Conservation (phyloP, 2,329 filamentous ascomycete species). For the Xylariaceae sp. region DNA sequence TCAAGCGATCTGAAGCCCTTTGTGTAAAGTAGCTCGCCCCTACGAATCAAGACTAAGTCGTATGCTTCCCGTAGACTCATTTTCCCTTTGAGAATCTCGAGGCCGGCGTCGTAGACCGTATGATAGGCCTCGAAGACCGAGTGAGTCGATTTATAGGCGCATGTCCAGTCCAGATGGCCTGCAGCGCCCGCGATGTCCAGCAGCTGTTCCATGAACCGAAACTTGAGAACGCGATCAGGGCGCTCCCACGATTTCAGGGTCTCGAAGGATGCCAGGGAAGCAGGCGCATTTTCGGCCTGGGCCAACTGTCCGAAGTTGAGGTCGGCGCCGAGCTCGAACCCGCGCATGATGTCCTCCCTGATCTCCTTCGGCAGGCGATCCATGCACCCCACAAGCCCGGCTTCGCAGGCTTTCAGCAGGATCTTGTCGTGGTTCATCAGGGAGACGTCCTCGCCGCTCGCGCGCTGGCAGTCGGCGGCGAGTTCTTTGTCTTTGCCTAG, state of each 20-base stretch:
- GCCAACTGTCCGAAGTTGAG: slow-evolving; percentile 44
- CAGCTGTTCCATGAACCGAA: slow-evolving; percentile 42
- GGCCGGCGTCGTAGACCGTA: slow-evolving; percentile 34
- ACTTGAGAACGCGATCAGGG: slow-evolving; percentile 33
- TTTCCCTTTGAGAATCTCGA: slow-evolving; percentile 32
- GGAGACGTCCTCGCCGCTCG: slow-evolving; percentile 26
- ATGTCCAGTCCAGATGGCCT: slow-evolving; percentile 39
- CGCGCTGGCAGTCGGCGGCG: slow-evolving; percentile 20
- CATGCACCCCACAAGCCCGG: slow-evolving; percentile 35
- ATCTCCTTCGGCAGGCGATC: slow-evolving; percentile 27
- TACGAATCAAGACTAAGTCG: slow-evolving; percentile 36
- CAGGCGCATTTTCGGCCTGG: slow-evolving; percentile 41
- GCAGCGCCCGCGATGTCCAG: slow-evolving; percentile 43
- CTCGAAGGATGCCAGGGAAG: slow-evolving; percentile 34
- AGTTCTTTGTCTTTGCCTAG: slow-evolving; percentile 42
- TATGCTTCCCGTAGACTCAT: slow-evolving; percentile 36
- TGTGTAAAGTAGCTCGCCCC: slow-evolving; percentile 32
- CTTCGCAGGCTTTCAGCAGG: slow-evolving; percentile 34
- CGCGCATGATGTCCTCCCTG: slow-evolving; percentile 35
- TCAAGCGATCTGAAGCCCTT: slow-evolving; percentile 36
- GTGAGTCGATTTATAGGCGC: slow-evolving; percentile 38
- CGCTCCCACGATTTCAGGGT: slow-evolving; percentile 14
- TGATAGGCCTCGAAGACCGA: slow-evolving; percentile 38
- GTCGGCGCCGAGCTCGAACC: slow-evolving; percentile 39
- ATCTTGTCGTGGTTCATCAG: slow-evolving; percentile 38